Evolutionary conservation across 208 protist species (phyloP), one percentile per base, ranked within the genome.

Genomic region (Ichthyophonus hoferi): DNA sequence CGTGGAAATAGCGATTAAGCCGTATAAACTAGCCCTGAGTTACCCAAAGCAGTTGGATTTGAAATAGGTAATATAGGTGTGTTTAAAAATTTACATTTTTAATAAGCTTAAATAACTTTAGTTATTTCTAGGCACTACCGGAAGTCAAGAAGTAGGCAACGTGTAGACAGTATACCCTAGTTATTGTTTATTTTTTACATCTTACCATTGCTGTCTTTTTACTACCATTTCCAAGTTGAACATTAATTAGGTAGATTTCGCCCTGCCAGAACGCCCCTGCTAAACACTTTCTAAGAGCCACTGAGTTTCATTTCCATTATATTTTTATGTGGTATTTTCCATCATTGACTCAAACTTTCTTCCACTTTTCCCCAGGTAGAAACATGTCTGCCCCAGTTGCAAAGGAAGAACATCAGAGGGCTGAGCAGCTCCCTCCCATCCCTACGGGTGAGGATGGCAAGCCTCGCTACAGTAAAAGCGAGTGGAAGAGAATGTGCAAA

Each of bases 401-500:
- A 14, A 81, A 77, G 14, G 42, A 7, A 40, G 42, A 58, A 39
- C 34, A 84, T n/a, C 83, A 79, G 3, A 14, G 42, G 31, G 83
- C 43, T 17, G 34, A 34, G 33, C 35, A 34, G 14, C 83, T 87
- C 12, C 42, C 83, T 37, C 83, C 83, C 35, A 87, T 87, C 40
- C 83, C 83, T 14, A n/a, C 34, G 3, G 83, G 42, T 12, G 83
- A 58, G 0, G 42, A 87, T 24, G 83, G 83, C 76, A 42, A 87
- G 24, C 83, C 83, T 7, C 14, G 31, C 17, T 42, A 79, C 43
- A 90, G 88, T 79, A 90, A 90, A 83, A 88, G 43, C 35, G 89
- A 79, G 35, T 86, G 42, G 89, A 90, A 90, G 83, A 1, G 58
- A 17, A 33, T 34, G 2, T 42, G 42, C 31, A 87, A 88, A 38